Conservation (phyloP, 2,329 filamentous ascomycete species). For the Chaetomium globosum region DNA sequence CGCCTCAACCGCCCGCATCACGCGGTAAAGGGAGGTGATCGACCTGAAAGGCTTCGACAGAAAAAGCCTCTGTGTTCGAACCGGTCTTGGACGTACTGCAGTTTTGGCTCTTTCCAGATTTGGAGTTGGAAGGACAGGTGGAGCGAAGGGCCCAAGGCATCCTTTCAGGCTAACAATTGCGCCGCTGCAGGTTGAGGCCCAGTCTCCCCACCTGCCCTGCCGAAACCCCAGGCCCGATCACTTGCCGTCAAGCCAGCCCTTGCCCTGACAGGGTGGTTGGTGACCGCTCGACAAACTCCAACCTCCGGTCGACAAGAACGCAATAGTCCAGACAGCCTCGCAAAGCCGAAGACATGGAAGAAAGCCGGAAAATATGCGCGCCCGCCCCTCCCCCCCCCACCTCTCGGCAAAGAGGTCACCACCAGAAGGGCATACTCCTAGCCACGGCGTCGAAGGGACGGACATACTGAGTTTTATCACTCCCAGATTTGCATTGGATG, state of each 20-base stretch:
- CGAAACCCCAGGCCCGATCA: background rate
- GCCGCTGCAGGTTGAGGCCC: background rate
- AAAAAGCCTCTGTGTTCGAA: background rate
- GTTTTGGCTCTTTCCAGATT: slow-evolving; percentile 6
- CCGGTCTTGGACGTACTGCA: background rate
- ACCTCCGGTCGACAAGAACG: background rate
- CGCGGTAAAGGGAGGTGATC: no score
- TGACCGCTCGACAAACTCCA: background rate
- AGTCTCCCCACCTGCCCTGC: slow-evolving; percentile 2
- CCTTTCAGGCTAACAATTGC: slow-evolving; percentile 5
- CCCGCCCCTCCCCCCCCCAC: no score
- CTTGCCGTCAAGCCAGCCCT: slow-evolving; percentile 4
- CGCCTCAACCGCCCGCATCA: slow-evolving; percentile 4
- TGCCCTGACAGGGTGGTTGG: background rate
- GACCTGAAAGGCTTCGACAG: background rate
- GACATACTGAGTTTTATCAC: slow-evolving; percentile 4
- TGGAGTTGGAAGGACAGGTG: background rate
- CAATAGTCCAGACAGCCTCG: background rate
- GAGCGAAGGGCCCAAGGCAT: background rate
- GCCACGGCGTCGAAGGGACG: background rate
- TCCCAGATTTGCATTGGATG: slow-evolving; percentile 7
- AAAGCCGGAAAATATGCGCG: background rate
- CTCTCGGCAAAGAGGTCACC: background rate
- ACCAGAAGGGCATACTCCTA: background rate
- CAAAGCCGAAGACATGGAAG: background rate